phyloP scores from a whole-genome alignment of 768 basidiomycete genomes.

The Suillus variegatus region DNA sequence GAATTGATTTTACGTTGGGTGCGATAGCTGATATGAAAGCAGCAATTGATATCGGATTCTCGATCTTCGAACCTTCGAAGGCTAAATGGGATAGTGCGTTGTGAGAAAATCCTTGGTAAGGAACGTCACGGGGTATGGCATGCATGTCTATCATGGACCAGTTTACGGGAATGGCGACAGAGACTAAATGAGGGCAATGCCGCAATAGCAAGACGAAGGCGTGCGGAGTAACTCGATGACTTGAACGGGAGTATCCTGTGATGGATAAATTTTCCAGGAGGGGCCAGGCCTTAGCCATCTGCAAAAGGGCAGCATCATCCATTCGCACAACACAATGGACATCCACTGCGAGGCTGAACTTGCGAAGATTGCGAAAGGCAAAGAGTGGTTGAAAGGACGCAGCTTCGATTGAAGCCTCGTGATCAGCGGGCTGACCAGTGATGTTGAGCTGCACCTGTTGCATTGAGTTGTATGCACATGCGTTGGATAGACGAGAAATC shows the following conservation, averaged over 20 bases:
- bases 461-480: not conserved
- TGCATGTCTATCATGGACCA: not conserved
- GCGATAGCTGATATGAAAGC: conserved; percentile 30
- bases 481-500: not conserved
- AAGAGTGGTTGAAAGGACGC: not conserved
- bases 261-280: not conserved
- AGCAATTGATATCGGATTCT: conserved; percentile 8
- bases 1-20: conserved; percentile 25
- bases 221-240: not conserved
- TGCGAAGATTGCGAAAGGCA: not conserved
- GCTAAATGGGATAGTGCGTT: not conserved
- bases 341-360: not conserved
- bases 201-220: not conserved
- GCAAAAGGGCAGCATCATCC: not conserved
- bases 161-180: not conserved
- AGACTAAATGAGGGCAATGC: conserved; percentile 5
- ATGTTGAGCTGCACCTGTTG: not conserved
- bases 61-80: not conserved
- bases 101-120: conserved; percentile 5
- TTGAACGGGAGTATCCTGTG: not conserved
- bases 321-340: not conserved
- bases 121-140: not conserved
- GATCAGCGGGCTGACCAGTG: not conserved
- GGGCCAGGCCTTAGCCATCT: conserved; percentile 9
- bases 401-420: not conserved